phyloP scores from a whole-genome alignment of 768 basidiomycete genomes.

The Mycena venus region DNA sequence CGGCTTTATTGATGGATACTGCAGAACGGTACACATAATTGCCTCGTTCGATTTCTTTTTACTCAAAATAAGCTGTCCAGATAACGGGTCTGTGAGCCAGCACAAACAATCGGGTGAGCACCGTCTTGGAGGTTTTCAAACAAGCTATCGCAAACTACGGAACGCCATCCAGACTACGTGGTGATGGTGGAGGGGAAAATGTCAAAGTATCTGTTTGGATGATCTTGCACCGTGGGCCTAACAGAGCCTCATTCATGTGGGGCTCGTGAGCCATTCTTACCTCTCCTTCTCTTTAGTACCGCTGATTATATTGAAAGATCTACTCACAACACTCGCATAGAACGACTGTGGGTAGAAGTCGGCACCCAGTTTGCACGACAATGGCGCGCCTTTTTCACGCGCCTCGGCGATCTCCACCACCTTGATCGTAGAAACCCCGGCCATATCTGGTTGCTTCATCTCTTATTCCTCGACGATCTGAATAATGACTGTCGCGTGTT shows the following conservation, averaged over 20 bases:
- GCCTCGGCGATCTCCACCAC: constrained; percentile 49
- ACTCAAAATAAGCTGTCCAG: constrained; percentile 8
- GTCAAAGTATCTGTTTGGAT: constrained; percentile 47
- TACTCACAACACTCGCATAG: constrained; percentile 58
- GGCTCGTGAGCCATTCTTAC: constrained; percentile 38
- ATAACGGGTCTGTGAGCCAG: constrained; percentile 41
- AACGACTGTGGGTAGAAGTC: too few relatives aligned
- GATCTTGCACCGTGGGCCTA: constrained; percentile 47
- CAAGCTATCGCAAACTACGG: constrained; percentile 38
- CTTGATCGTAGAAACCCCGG: constrained; percentile 44
- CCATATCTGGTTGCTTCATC: constrained; percentile 61
- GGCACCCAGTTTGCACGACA: constrained; percentile 53
- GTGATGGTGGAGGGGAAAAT: constrained; percentile 54
- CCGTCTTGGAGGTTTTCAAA: constrained; percentile 43
- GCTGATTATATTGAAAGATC: constrained; percentile 38
- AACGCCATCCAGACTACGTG: constrained; percentile 46
- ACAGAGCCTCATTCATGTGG: constrained; percentile 50
- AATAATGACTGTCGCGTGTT: constrained; percentile 53
- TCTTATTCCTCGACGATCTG: constrained; percentile 52
- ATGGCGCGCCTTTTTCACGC: constrained; percentile 59
- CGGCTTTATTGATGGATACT: constrained; percentile 47
- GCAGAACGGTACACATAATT: constrained; percentile 37
- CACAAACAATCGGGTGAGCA: constrained; percentile 44
- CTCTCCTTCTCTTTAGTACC: background rate
- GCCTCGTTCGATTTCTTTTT: background rate